These are phyloP conservation scores for Umbelopsis sp. DNA, from an alignment of 192 early-diverging fungal genomes.

Conservation along the genomic window DNA sequence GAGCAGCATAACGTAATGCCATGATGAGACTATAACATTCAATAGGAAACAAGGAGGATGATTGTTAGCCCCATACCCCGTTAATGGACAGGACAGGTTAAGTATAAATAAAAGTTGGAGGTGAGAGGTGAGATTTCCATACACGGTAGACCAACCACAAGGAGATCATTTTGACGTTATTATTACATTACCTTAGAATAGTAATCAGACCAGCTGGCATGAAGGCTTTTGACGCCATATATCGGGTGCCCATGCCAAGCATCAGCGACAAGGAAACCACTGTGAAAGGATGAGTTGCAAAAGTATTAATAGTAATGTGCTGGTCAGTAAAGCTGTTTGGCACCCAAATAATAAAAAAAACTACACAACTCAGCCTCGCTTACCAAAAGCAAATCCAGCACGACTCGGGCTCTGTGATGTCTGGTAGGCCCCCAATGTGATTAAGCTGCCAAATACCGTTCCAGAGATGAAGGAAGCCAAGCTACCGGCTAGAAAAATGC, in stretches of 20 bases:
- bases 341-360: too few species aligned
- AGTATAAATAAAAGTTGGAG: too few species aligned
- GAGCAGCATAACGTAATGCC: neutral
- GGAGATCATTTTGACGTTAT: too few species aligned
- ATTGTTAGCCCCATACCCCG: neutral
- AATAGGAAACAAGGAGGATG: neutral
- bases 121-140: neutral
- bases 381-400: conserved; percentile 38
- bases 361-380: conserved; percentile 9
- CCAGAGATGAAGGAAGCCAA: conserved; percentile 30
- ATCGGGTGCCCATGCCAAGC: conserved; percentile 43
- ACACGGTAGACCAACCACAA: neutral
- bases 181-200: conserved; percentile 32
- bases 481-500: conserved; percentile 28
- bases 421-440: conserved; percentile 30
- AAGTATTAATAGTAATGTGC: too few species aligned
- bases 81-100: too few species aligned
- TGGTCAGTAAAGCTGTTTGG: too few species aligned
- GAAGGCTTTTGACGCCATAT: conserved; percentile 40
- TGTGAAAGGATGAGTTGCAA: neutral
- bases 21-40: conserved; percentile 11
- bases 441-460: conserved; percentile 29
- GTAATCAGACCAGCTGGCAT: conserved; percentile 49
- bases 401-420: conserved; percentile 30
- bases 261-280: conserved; percentile 29